phyloP scores from a whole-genome alignment of 345 rosid genomes.

The Salix arbutifolia region DNA sequence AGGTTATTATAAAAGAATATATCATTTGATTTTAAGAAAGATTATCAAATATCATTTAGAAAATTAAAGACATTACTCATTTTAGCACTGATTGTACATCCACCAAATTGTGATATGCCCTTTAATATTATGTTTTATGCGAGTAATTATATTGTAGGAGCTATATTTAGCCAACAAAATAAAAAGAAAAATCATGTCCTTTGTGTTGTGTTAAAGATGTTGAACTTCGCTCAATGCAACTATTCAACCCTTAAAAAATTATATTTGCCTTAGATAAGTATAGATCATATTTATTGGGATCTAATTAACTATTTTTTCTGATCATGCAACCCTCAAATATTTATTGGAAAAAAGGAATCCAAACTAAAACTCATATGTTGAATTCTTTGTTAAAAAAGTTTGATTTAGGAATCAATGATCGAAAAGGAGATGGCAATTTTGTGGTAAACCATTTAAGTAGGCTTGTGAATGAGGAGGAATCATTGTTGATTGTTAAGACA shows the following conservation, averaged over 20 bases:
- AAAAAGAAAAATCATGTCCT: no score
- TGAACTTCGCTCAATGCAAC: no score
- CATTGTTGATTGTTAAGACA: no score
- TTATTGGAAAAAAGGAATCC: background rate
- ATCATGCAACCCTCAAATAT: background rate
- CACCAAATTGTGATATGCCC: no score
- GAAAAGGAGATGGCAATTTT: background rate
- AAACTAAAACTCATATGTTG: background rate
- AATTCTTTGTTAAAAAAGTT: background rate
- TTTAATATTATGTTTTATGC: no score
- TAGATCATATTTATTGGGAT: background rate
- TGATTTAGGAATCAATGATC: background rate
- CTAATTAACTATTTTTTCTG: background rate
- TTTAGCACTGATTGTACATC: no score
- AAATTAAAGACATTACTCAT: no score
- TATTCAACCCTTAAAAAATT: no score
- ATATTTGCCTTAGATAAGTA: background rate
- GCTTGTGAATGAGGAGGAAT: background rate
- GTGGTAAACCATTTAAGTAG: background rate
- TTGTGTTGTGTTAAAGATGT: no score
- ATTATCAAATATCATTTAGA: no score
- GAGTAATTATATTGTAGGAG: no score
- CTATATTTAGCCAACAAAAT: no score
- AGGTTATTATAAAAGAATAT: background rate
- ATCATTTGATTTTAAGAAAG: background rate